Conservation (phyloP, 352 stramenopile species). For the Phytophthora cajani region DNA sequence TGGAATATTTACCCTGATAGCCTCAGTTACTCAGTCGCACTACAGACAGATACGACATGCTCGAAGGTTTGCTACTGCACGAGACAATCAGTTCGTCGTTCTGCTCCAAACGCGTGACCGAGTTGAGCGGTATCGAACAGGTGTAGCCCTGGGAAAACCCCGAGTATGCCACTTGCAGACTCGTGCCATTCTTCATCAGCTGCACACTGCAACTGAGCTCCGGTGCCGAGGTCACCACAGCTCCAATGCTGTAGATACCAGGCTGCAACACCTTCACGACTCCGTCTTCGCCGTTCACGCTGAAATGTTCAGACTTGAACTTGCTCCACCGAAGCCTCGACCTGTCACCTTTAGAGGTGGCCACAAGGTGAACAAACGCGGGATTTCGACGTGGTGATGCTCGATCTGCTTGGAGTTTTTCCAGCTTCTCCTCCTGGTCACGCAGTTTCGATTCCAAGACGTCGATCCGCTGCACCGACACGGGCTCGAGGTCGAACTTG, state of each 20-base stretch:
- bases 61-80: not conserved
- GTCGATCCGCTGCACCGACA: slow-evolving; percentile 3
- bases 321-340: not conserved
- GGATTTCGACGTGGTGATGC: not conserved
- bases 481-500: not conserved
- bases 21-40: not conserved
- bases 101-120: not conserved
- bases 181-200: not conserved
- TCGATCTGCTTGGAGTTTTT: not conserved
- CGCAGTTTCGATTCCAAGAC: slow-evolving; percentile 1
- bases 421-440: not conserved
- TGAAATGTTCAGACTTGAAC: not conserved
- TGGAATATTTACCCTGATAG: not conserved
- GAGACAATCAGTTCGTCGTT: not conserved
- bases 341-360: not conserved
- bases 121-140: not conserved
- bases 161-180: not conserved
- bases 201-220: not conserved
- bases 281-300: not conserved
- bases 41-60: not conserved
- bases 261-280: not conserved
- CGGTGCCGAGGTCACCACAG: not conserved
- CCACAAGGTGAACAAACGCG: not conserved
- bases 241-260: not conserved
- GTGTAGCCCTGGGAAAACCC: not conserved